Base-by-base conservation (phyloP, 116 monocot species). In the Posidonia oceanica region DNA sequence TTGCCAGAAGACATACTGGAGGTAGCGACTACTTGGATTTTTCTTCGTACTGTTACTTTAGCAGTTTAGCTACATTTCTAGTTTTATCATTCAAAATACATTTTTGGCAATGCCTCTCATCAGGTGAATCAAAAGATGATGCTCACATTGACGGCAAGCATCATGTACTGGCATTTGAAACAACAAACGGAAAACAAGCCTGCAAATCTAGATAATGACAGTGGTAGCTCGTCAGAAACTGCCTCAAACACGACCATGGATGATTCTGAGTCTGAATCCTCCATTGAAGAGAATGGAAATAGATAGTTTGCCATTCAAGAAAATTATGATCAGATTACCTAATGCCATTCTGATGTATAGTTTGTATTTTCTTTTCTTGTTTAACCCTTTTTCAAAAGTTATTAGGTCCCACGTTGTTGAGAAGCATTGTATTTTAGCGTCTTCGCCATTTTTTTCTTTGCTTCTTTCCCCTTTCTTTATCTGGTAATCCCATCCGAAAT, bases 101-200 rank as follows among this genome's bases (percentile, higher is more conserved):
- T 54, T 68, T 22, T 54, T 37, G 42, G 53, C 12, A 48, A 48
- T 48, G 3, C 59, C 17, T 36, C 16, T 59, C 40, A 59, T 70
- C 77, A 92, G 92, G 92, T 92, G 55, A 92, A 92, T 75, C 88
- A 83, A 76, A 92, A 92, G 77, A 92, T 92, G 92, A 92, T 92
- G 72, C 84, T 92, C 10, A 84, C 92, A 4, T 69, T 92, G 52
- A 82, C 88, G 42, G 92, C 88, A 64, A 88, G 80, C 78, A 92
- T 92, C 59, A 92, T 92, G 92, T 92, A 84, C 59, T 88, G 92
- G 88, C 79, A 85, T 59, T 77, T 79, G 23, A 83, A 83, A 63
- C 77, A 77, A 54, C 81, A 79, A 48, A 23, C 64, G 8, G 81
- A 83, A 44, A 76, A 79, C 29, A 74, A 67, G 74, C 72, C 75